A percentile compares a stretch with the other conserved stretches of the same genome.
Evolutionary conservation across 768 basidiomycete species (phyloP).

Genomic region (Leccinellum luteum): DNA sequence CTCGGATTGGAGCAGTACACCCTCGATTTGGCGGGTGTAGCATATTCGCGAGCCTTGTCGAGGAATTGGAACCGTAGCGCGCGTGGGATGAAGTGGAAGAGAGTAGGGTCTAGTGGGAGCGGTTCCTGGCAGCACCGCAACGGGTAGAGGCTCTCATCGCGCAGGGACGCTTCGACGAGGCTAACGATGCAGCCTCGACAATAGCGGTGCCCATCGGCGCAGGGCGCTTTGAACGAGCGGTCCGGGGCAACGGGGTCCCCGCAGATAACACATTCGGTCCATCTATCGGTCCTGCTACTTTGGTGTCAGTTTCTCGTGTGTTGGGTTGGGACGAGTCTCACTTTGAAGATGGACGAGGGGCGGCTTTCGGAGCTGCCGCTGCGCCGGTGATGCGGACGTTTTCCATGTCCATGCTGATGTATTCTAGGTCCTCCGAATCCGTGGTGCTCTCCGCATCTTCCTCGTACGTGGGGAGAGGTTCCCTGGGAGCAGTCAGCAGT

Average conservation of each 20-base stretch:
- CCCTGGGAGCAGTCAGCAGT: constrained; percentile 12
- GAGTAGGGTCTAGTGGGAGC: constrained; percentile 26
- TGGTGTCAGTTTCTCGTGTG: neutral
- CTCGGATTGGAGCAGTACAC: constrained; percentile 49
- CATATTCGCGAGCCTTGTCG: constrained; percentile 46
- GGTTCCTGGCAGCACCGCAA: constrained; percentile 47
- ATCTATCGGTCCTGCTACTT: constrained; percentile 5
- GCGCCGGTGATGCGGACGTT: neutral
- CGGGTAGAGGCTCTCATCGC: constrained; percentile 53
- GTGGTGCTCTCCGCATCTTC: neutral
- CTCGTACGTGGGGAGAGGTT: neutral
- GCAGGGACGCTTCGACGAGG: constrained; percentile 41
- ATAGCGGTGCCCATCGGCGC: constrained; percentile 40
- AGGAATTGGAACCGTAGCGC: constrained; percentile 34
- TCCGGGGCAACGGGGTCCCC: constrained; percentile 29
- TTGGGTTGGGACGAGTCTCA: neutral
- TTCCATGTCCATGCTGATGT: neutral
- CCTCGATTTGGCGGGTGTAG: constrained; percentile 38
- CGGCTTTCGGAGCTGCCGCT: neutral
- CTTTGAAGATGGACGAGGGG: neutral
- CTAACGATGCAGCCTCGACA: constrained; percentile 43
- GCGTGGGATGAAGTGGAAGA: constrained; percentile 31
- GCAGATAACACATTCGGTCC: constrained; percentile 40
- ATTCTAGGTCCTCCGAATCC: neutral
- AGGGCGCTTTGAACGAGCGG: constrained; percentile 38